Evolutionary conservation across 2,329 filamentous ascomycete genomes (phyloP), one percentile per base, ranked within the genome.

Genomic region (Colletotrichum cuscutae): DNA sequence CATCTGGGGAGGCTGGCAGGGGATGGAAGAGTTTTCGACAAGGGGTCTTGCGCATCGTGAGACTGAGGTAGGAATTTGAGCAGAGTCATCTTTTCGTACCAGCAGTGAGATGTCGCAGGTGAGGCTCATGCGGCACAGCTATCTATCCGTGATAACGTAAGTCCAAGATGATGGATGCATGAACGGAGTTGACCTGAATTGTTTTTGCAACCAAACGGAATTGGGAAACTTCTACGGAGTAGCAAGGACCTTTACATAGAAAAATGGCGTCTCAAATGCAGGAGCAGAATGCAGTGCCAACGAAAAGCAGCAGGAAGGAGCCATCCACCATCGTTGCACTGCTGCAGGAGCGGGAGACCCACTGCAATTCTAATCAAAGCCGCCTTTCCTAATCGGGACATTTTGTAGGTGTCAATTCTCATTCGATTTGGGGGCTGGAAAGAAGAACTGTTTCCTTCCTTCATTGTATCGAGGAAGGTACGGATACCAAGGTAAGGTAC

Each of bases 341-440:
- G 42, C 42, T 49, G 42, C 42, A 49, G 19, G 19, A 57, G 37
- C 11, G 37, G 19, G 37, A 49, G 42, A 37, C 32, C 69, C 69
- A 42, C 66, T 11, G 60, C 54, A 70, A 65, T 72, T 70, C 59
- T 30, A 56, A 2, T 13, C 22, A 15, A 28, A 30, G 24, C 12
- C 26, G 32, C 30, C 53, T 19, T 26, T 30, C 26, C 26, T 19
- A 46, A n/a, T 30, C 9, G 13, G 19, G 28, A 22, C 19, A n/a
- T 26, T 26, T n/a, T 22, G 1, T 5, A 26, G 52, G 52, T 54
- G 52, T 69, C 42, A 56, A 66, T 70, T 49, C 6, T 7, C 19
- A 22, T 49, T 49, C 19, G 42, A 49, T 19, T 9, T 22, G 19
- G 42, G 2, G 2, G 22, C 7, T 49, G 19, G 42, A 49, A 49